Evolutionary conservation across 108 stramenopile species (phyloP).

Genomic region (Cyclotella baltica): DNA sequence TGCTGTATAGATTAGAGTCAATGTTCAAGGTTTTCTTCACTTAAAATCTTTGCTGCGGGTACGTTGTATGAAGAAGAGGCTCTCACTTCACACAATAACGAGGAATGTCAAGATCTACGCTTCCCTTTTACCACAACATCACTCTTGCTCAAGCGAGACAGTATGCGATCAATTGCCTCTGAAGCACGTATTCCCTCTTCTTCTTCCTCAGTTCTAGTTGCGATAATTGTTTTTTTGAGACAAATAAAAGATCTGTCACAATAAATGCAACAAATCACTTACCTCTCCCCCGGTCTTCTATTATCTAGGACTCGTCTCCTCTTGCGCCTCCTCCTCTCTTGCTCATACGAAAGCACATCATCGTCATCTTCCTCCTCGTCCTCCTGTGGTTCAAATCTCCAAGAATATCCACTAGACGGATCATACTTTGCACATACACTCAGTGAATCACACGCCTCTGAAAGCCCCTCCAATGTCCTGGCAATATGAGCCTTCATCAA

Average conservation of each 20-base stretch:
- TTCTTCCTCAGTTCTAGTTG: constrained; percentile 74
- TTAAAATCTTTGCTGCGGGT: too few relatives aligned
- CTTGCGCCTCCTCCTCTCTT: constrained; percentile 63
- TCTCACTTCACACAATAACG: too few relatives aligned
- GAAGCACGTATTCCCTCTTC: constrained; percentile 88
- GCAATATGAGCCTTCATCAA: constrained; percentile 85
- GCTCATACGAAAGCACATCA: constrained; percentile 57
- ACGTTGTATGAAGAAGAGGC: too few relatives aligned
- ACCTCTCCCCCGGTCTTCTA: constrained; percentile 73
- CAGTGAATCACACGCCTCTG: constrained; percentile 75
- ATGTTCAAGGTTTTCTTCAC: too few relatives aligned
- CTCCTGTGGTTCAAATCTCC: constrained; percentile 71
- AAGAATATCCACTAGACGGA: constrained; percentile 81
- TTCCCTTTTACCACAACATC: constrained; percentile 56
- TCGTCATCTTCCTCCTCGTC: constrained; percentile 57
- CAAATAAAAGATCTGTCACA: not conserved
- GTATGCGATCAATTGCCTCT: constrained; percentile 83
- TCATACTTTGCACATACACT: constrained; percentile 79
- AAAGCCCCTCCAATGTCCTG: constrained; percentile 70
- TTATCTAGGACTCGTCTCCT: constrained; percentile 76
- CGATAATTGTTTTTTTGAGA: not conserved
- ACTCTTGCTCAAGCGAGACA: constrained; percentile 79
- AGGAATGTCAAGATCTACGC: not conserved
- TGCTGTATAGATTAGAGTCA: too few relatives aligned
- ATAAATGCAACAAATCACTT: not conserved